These are phyloP conservation scores for Anastatica hierochuntica DNA, from an alignment of 345 rosid genomes.

Conservation along the genomic window DNA sequence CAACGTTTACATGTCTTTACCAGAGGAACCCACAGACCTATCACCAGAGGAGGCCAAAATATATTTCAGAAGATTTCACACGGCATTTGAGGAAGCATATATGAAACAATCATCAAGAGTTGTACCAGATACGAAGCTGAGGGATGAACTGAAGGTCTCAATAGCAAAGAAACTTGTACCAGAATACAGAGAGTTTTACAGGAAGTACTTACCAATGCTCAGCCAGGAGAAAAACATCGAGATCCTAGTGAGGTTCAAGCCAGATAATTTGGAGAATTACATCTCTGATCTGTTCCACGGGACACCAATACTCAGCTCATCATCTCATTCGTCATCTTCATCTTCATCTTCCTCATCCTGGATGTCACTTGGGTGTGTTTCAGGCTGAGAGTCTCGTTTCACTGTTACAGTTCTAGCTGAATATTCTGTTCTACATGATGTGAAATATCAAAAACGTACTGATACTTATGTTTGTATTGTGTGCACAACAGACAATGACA, in stretches of 20 bases:
- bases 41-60: constrained; percentile 38
- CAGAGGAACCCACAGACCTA: constrained; percentile 28
- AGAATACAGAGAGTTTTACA: constrained; percentile 47
- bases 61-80: constrained; percentile 45
- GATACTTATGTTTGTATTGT: constrained; percentile 1
- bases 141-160: constrained; percentile 60
- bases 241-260: constrained; percentile 33
- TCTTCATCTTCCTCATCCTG: constrained; percentile 20
- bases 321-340: constrained; percentile 23
- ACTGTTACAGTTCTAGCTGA: background rate
- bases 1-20: constrained; percentile 44
- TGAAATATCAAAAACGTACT: background rate
- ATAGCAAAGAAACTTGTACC: constrained; percentile 49
- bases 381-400: constrained; percentile 12
- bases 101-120: constrained; percentile 50
- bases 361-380: constrained; percentile 27
- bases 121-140: constrained; percentile 43
- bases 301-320: constrained; percentile 26
- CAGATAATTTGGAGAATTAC: constrained; percentile 56
- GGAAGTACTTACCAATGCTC: constrained; percentile 21
- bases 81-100: constrained; percentile 65
- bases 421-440: background rate
- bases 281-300: constrained; percentile 67
- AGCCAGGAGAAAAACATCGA: constrained; percentile 33
- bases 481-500: background rate